Evolutionary conservation across 257 asterid genomes (phyloP), one percentile per base, ranked within the genome.

Genomic region (Linderniella brevidens): DNA sequence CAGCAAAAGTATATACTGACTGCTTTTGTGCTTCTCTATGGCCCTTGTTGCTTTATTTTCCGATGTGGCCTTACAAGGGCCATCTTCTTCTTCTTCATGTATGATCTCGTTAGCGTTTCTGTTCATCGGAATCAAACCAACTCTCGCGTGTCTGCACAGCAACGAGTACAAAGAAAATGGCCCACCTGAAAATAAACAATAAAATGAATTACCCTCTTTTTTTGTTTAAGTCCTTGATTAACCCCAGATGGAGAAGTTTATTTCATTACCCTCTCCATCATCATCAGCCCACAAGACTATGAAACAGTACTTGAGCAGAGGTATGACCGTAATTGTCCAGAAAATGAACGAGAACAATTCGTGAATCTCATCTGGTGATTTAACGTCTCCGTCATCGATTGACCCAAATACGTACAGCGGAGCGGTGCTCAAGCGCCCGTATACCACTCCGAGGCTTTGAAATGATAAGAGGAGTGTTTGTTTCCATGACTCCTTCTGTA

Each of bases 371-470:
- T 58, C 45, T 8, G 63, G 63, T 8, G 97, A 78, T 57, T 60
- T 44, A 48, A 84, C 54, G 32, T 84, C 78, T 18, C 10, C 20
- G 1, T 71, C 68, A 17, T 62, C 62, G 42, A 88, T 70, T 48
- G 93, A 88, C 62, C 82, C 95, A 46, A 88, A 67, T 35, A 72
- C 94, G 20, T 88, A 88, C 46, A 88, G 51, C 4, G 98, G 98
- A 55, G 98, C 84, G 8, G 92, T 88, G 67, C 92, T 70, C 70
- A 88, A 64, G 36, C 93, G 85, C 48, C 98, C 95, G 53, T 78
- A 88, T 53, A 88, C 72, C 59, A 84, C 78, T 51, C 98, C 98
- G 36, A 88, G 76, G 78, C 93, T 88, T 66, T 84, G 98, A 70
- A 88, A 84, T 37, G 96, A 76, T 49, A 84, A 66, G 58, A 84